Evolutionary conservation across 1,284 basidiomycete genomes (phyloP), one percentile per base, ranked within the genome.

Genomic region (Sparassis latifolia): DNA sequence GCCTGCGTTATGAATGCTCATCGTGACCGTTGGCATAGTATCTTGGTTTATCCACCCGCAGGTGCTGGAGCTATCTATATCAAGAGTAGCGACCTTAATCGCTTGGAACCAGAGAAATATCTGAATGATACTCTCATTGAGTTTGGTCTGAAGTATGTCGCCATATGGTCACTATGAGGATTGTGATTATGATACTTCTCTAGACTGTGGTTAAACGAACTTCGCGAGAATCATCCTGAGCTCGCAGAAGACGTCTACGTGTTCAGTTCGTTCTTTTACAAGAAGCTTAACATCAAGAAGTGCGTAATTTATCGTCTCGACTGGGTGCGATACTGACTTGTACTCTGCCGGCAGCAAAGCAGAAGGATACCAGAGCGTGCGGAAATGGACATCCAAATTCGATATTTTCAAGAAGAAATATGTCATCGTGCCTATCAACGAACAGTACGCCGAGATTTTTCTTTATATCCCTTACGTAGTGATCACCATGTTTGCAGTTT

Each of bases 231-330:
- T 31, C 63, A 86, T 52, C 82, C 86, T 0, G 73, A 72, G 9
- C 69, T 91, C 9, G 88, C 82, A 2, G 78, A 86, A 4, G 77
- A 90, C 58, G 78, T 96, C 2, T 84, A 97, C 63, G 77, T 99
- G 4, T 98, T 99, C 75, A 98, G 86, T 65, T 94, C 95, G 0
- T 99, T 97, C 72, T 98, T 99, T 69, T 98, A 93, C 73, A 90
- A 94, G 69, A 94, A 95, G 63, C 71, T 99, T n/a, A 85, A 84
- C 52, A 78, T 78, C 55, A 83, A 80, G 62, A 80, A 79, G 86
- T 86, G 66, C 50, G 56, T 54, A n/a, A 30, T 46, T 53, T 44
- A 20, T 27, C 7, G 47, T 39, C 7, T 41, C 44, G 4, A 30
- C 20, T n/a, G 44, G 27, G 52, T 37, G 51, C 42, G 9, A 10